Conservation (phyloP, 2,329 filamentous ascomycete species). For the Ramichloridium luteum region DNA sequence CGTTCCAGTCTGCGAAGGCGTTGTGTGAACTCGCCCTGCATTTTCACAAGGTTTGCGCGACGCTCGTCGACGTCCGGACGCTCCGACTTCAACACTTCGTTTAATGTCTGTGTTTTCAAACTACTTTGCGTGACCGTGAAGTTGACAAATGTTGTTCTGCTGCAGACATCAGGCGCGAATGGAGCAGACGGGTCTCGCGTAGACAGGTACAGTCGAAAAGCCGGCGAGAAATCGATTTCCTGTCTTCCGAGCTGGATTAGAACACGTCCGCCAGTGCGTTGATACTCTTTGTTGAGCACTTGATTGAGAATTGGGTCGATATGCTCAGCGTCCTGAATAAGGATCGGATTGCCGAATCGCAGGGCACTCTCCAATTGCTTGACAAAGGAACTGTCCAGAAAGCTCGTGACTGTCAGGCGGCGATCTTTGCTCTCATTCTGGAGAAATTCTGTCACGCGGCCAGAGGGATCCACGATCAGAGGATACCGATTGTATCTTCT, state of each 20-base stretch:
- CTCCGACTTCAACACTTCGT: constrained; percentile 94
- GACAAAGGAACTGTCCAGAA: constrained; percentile 93
- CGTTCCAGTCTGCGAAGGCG: constrained; percentile 93
- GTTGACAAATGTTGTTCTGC: constrained; percentile 96
- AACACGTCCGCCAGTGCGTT: constrained; percentile 94
- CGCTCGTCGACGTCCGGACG: constrained; percentile 94
- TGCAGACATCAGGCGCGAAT: constrained; percentile 94
- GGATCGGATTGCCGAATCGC: constrained; percentile 93
- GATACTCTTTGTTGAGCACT: constrained; percentile 98
- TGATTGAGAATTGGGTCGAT: constrained; percentile 95
- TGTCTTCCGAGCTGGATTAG: constrained; percentile 97
- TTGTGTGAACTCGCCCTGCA: constrained; percentile 98
- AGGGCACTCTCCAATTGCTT: constrained; percentile 96
- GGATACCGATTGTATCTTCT: constrained; percentile 98
- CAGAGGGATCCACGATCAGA: constrained; percentile 94
- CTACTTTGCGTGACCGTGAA: constrained; percentile 99
- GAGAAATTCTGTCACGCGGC: constrained; percentile 85
- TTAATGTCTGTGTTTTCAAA: constrained; percentile 92
- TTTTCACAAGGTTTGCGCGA: constrained; percentile 92
- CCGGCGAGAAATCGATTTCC: constrained; percentile 96
- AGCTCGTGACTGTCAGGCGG: constrained; percentile 90
- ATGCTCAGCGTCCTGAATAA: constrained; percentile 97
- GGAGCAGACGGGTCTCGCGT: constrained; percentile 91
- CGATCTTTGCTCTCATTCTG: constrained; percentile 90
- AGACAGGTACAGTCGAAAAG: constrained; percentile 89